These are phyloP conservation scores for Cadophora gregata DNA, from an alignment of 2,329 filamentous ascomycete genomes.

Conservation along the genomic window DNA sequence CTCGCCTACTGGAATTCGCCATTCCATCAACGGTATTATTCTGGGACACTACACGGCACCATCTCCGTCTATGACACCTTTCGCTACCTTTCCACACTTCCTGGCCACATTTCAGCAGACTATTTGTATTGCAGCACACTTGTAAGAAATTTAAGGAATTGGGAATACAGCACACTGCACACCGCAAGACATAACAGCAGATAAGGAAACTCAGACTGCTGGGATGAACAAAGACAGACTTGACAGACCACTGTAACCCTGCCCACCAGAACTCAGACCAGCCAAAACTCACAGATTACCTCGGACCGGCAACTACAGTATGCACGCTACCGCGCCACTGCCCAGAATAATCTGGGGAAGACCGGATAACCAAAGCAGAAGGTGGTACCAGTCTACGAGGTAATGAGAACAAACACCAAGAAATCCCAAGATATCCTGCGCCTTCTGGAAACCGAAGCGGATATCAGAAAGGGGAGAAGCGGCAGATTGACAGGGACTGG, in stretches of 20 bases:
- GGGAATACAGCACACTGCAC: background rate
- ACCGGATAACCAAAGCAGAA: slow-evolving; percentile 7
- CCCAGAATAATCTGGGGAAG: background rate
- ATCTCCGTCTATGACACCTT: background rate
- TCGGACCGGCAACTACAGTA: background rate
- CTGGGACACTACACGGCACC: slow-evolving; percentile 3
- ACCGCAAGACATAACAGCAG: background rate
- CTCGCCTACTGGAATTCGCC: background rate
- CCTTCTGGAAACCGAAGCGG: background rate
- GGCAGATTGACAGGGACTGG: background rate
- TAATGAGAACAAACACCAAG: background rate
- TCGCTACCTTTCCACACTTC: too few species aligned
- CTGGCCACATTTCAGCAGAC: background rate
- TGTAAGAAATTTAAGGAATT: background rate
- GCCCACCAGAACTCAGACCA: background rate
- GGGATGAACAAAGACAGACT: background rate
- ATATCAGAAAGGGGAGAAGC: background rate
- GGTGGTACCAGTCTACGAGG: background rate
- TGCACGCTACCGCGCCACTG: background rate
- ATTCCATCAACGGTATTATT: background rate
- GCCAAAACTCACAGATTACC: background rate
- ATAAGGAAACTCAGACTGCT: background rate
- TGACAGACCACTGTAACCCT: too few species aligned
- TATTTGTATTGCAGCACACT: background rate
- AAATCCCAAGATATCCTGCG: background rate